These are phyloP conservation scores for Rehmannia glutinosa DNA, from an alignment of 257 asterid genomes.

Conservation along the genomic window DNA sequence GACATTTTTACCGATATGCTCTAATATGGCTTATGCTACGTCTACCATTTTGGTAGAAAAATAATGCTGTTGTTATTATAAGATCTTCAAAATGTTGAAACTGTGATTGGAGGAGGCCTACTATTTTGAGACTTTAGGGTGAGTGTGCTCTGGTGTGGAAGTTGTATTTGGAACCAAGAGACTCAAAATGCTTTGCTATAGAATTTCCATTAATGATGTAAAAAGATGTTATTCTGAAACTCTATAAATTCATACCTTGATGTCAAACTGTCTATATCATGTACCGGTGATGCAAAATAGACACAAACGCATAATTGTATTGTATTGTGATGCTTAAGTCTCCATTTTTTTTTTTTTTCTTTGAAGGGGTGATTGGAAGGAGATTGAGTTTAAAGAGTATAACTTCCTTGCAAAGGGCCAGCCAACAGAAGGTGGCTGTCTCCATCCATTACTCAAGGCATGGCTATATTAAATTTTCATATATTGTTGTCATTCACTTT, in stretches of 20 bases:
- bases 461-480: slow-evolving; percentile 17
- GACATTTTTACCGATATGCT: background rate
- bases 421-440: slow-evolving; percentile 94
- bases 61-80: background rate
- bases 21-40: background rate
- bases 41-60: background rate
- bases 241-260: no score
- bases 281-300: no score
- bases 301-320: background rate
- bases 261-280: no score
- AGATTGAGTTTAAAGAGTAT: slow-evolving; percentile 84
- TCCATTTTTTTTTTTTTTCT: slow-evolving; percentile 9
- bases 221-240: no score
- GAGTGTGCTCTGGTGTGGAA: background rate
- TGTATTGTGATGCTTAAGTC: background rate
- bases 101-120: background rate
- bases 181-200: background rate
- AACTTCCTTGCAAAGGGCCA: slow-evolving; percentile 95
- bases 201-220: background rate
- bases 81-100: background rate
- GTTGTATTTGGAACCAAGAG: background rate
- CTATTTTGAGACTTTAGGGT: background rate
- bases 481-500: slow-evolving; percentile 2
- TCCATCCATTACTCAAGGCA: slow-evolving; percentile 94
- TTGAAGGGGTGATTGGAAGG: slow-evolving; percentile 94